These are phyloP conservation scores for Podila minutissima DNA, from an alignment of 192 early-diverging fungal genomes.

Conservation along the genomic window DNA sequence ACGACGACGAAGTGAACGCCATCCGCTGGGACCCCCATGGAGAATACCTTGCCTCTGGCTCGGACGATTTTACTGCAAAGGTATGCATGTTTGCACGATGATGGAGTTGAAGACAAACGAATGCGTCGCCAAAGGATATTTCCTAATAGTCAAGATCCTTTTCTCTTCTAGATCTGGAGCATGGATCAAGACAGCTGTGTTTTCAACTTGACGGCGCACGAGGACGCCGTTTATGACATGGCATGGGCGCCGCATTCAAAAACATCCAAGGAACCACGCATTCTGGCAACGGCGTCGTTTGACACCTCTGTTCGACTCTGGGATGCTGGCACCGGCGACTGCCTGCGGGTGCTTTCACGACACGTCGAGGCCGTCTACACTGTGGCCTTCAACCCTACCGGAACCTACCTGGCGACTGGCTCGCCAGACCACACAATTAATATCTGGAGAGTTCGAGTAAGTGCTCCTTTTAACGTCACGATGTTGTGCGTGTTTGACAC, in stretches of 20 bases:
- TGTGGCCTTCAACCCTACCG: slow-evolving; percentile 82
- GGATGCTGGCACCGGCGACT: slow-evolving; percentile 78
- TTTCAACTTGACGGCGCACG: slow-evolving; percentile 72
- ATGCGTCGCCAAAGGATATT: not conserved
- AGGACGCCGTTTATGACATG: slow-evolving; percentile 80
- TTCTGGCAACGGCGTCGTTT: slow-evolving; percentile 81
- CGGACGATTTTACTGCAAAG: slow-evolving; percentile 81
- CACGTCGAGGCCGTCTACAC: slow-evolving; percentile 78
- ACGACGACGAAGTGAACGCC: slow-evolving; percentile 84
- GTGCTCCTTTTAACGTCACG: not conserved
- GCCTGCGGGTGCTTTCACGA: slow-evolving; percentile 72
- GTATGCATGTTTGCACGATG: slow-evolving; percentile 16
- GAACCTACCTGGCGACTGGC: slow-evolving; percentile 76
- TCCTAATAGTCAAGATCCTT: not conserved
- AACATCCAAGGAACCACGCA: slow-evolving; percentile 53
- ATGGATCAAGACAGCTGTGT: slow-evolving; percentile 64
- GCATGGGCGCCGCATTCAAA: slow-evolving; percentile 81
- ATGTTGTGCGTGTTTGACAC: not conserved
- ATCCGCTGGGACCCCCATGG: slow-evolving; percentile 79
- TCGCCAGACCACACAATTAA: slow-evolving; percentile 82
- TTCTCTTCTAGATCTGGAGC: slow-evolving; percentile 65
- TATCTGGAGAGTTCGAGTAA: slow-evolving; percentile 76
- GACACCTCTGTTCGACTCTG: slow-evolving; percentile 87
- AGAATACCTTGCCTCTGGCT: slow-evolving; percentile 76
- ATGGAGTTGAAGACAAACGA: not conserved